Percentiles rank a stretch among this genome's conserved stretches.
Evolutionary conservation across 2,329 filamentous ascomycete species (phyloP).

Genomic region (Phialophora tarda): DNA sequence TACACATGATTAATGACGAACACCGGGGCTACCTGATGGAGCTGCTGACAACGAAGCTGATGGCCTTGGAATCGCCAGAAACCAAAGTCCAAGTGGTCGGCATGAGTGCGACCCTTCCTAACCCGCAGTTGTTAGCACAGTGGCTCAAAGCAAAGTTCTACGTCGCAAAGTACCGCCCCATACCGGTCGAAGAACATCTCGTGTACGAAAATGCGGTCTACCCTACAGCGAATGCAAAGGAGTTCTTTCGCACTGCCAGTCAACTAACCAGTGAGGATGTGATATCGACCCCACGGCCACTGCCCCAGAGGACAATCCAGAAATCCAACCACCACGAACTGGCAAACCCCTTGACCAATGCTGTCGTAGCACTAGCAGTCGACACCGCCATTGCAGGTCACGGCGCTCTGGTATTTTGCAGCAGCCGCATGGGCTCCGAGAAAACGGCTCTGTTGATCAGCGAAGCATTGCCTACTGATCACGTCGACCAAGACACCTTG

Average conservation of each 20-base stretch:
- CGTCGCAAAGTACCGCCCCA: conserved; percentile 72
- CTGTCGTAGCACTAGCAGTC: conserved; percentile 71
- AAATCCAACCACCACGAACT: conserved; percentile 66
- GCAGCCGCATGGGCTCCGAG: conserved; percentile 71
- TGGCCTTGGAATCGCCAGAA: conserved; percentile 61
- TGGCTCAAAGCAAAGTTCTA: conserved; percentile 76
- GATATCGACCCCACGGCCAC: conserved; percentile 42
- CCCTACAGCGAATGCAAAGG: conserved; percentile 63
- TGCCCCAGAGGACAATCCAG: conserved; percentile 54
- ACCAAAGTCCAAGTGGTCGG: conserved; percentile 69
- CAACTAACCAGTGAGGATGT: conserved; percentile 53
- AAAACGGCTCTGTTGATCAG: conserved; percentile 71
- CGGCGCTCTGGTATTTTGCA: conserved; percentile 75
- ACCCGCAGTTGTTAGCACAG: conserved; percentile 69
- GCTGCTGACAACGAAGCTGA: conserved; percentile 72
- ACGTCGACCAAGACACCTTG: conserved; percentile 55
- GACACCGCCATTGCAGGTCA: conserved; percentile 72
- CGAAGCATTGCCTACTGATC: conserved; percentile 64
- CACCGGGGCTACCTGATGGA: conserved; percentile 77
- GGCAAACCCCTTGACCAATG: conserved; percentile 68
- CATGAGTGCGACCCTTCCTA: conserved; percentile 80
- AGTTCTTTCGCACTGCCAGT: conserved; percentile 63
- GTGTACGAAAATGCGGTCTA: conserved; percentile 74
- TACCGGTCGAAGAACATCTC: conserved; percentile 77
- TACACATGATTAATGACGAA: conserved; percentile 83